Percentiles rank a stretch among this genome's conserved stretches.
Conservation (phyloP, 129 eudicot species). For the Helichrysum umbraculigerum region DNA sequence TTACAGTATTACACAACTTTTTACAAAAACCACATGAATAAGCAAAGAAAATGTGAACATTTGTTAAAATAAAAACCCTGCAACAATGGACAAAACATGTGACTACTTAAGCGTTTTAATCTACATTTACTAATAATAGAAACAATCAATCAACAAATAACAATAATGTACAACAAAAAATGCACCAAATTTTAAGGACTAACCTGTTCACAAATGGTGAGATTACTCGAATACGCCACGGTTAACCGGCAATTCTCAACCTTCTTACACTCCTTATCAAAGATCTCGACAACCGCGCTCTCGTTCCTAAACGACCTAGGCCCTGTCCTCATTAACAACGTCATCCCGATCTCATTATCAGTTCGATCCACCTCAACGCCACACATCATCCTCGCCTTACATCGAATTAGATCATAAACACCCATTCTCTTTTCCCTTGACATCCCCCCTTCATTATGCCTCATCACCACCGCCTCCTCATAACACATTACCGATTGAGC, state of each 20-base stretch:
- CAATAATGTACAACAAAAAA: not conserved
- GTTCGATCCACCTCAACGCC: slow-evolving; percentile 35
- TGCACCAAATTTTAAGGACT: not conserved
- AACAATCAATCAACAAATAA: not conserved
- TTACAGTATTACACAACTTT: too few relatives aligned
- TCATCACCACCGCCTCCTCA: slow-evolving; percentile 86
- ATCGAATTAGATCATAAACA: slow-evolving; percentile 68
- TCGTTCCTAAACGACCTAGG: slow-evolving; percentile 72
- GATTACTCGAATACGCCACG: slow-evolving; percentile 72
- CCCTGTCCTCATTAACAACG: slow-evolving; percentile 69
- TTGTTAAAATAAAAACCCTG: too few relatives aligned
- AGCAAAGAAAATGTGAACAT: too few relatives aligned
- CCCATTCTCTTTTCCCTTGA: slow-evolving; percentile 56
- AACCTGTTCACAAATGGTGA: slow-evolving; percentile 86
- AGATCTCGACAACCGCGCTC: slow-evolving; percentile 57
- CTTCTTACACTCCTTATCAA: slow-evolving; percentile 51
- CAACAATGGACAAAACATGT: not conserved
- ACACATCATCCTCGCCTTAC: slow-evolving; percentile 66
- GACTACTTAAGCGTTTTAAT: not conserved
- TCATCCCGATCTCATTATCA: slow-evolving; percentile 48
- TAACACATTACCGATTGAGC: slow-evolving; percentile 45
- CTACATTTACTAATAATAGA: not conserved
- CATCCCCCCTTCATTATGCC: slow-evolving; percentile 89
- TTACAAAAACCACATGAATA: too few relatives aligned
- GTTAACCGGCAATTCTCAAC: slow-evolving; percentile 52